Percentiles rank a stretch among this genome's conserved stretches.
Evolutionary conservation across 2,329 filamentous ascomycete species (phyloP).

Genomic region (Fusarium sp.): DNA sequence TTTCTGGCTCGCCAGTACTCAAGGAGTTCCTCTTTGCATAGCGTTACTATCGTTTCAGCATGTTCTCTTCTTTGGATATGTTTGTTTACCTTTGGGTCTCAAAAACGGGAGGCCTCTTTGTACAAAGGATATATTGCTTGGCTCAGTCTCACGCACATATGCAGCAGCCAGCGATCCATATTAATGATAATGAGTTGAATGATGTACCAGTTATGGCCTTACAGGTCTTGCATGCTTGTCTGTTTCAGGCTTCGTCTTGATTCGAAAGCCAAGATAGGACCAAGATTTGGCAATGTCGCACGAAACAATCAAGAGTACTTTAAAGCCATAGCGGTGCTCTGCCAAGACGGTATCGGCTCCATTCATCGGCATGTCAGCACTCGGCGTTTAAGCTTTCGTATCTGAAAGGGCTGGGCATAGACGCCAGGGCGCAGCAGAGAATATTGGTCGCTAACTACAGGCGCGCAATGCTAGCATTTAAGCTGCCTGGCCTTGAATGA

Average conservation of each 20-base stretch:
- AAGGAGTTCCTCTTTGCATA: conserved; percentile 89
- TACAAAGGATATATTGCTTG: conserved; percentile 42
- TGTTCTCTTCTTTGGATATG: conserved; percentile 43
- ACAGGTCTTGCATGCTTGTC: neutral
- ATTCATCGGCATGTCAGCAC: conserved; percentile 12
- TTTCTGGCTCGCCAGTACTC: conserved; percentile 88
- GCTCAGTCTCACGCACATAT: conserved; percentile 32
- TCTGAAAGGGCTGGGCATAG: conserved; percentile 10
- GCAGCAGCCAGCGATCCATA: conserved; percentile 27
- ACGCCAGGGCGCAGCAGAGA: conserved; percentile 1
- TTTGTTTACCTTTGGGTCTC: conserved; percentile 36
- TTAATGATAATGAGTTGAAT: conserved; percentile 50
- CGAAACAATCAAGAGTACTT: neutral
- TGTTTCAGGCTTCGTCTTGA: neutral
- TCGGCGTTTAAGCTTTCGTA: conserved; percentile 15
- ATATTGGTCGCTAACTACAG: neutral
- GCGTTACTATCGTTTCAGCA: conserved; percentile 19
- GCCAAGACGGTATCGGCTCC: conserved; percentile 25
- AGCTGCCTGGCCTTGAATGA: neutral
- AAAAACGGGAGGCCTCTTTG: conserved; percentile 36
- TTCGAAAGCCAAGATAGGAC: conserved; percentile 9
- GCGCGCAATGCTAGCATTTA: neutral
- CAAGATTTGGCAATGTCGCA: conserved; percentile 15
- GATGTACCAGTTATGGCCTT: conserved; percentile 20
- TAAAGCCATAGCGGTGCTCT: neutral